phyloP scores from a whole-genome alignment of 2,329 filamentous ascomycete genomes.

The Cytospora piceae region DNA sequence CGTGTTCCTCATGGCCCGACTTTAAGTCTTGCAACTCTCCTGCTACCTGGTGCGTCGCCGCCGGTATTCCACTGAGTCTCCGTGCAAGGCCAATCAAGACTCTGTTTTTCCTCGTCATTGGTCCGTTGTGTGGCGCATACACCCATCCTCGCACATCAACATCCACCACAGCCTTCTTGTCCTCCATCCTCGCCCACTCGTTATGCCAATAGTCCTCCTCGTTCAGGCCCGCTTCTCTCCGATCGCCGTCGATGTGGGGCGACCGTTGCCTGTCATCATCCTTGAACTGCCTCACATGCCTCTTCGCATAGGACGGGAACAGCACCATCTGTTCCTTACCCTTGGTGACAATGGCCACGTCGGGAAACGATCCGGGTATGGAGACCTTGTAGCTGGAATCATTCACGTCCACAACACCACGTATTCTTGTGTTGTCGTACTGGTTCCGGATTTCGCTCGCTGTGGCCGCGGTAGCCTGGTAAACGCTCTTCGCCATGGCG shows the following conservation, averaged over 20 bases:
- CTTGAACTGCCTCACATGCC: conserved; percentile 68
- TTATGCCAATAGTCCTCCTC: conserved; percentile 76
- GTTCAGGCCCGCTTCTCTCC: conserved; percentile 46
- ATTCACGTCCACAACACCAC: conserved; percentile 40
- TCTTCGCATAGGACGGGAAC: conserved; percentile 90
- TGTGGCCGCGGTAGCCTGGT: conserved; percentile 59
- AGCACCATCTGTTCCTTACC: conserved; percentile 92
- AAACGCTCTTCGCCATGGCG: conserved; percentile 61
- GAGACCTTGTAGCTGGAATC: conserved; percentile 44
- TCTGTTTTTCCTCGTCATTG: conserved; percentile 84
- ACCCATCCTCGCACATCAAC: conserved; percentile 97
- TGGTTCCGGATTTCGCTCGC: conserved; percentile 63
- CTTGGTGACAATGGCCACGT: conserved; percentile 77
- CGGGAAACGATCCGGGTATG: conserved; percentile 79
- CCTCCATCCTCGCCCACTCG: conserved; percentile 79
- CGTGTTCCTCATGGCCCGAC: conserved; percentile 46
- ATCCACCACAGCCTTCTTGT: conserved; percentile 85
- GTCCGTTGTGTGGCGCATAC: conserved; percentile 82
- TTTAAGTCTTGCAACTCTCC: conserved; percentile 33
- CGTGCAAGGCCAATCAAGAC: conserved; percentile 84
- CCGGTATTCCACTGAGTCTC: conserved; percentile 83
- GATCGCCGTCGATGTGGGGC: conserved; percentile 7
- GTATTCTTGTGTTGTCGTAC: conserved; percentile 57
- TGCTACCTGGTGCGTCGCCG: conserved; percentile 55
- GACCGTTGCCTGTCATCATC: conserved; percentile 40